Percentiles rank a stretch among this genome's conserved stretches.
phyloP scores from a whole-genome alignment of 2,329 filamentous ascomycete species.

The Fusarium foetens region DNA sequence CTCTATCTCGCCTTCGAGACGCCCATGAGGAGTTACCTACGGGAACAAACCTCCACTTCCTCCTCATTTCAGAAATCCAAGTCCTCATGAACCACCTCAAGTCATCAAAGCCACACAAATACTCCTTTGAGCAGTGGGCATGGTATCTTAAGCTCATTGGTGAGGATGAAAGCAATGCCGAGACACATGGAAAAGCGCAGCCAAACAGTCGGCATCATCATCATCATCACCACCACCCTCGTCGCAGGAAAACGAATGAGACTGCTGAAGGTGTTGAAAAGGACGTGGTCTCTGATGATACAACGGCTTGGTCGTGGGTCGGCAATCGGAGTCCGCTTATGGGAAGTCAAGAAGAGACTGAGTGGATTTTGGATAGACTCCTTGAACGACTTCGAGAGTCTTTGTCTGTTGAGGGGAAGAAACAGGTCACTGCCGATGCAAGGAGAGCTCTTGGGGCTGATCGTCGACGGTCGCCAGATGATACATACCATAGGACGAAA shows the following conservation, averaged over 20 bases:
- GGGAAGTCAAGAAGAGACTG: constrained; percentile 73
- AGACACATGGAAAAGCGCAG: constrained; percentile 58
- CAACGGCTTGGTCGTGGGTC: constrained; percentile 74
- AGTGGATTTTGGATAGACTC: constrained; percentile 78
- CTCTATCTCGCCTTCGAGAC: constrained; percentile 50
- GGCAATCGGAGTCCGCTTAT: constrained; percentile 75
- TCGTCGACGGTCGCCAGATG: constrained; percentile 4
- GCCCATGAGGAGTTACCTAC: constrained; percentile 53
- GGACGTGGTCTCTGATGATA: constrained; percentile 42
- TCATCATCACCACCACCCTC: constrained; percentile 7
- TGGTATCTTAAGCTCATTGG: constrained; percentile 84
- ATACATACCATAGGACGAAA: neutral
- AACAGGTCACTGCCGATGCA: constrained; percentile 13
- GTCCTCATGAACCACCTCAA: constrained; percentile 71
- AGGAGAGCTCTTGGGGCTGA: constrained; percentile 13
- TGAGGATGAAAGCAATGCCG: constrained; percentile 65
- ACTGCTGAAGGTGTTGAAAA: constrained; percentile 2
- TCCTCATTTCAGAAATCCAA: constrained; percentile 79
- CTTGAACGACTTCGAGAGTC: constrained; percentile 61
- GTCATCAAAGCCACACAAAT: constrained; percentile 68
- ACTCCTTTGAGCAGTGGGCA: constrained; percentile 87
- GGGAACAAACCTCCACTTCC: constrained; percentile 64
- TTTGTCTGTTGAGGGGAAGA: constrained; percentile 37
- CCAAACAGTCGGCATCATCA: constrained; percentile 40
- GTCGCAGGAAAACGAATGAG: neutral